phyloP scores from a whole-genome alignment of 2,329 filamentous ascomycete genomes.

The Zopfia rhizophila region DNA sequence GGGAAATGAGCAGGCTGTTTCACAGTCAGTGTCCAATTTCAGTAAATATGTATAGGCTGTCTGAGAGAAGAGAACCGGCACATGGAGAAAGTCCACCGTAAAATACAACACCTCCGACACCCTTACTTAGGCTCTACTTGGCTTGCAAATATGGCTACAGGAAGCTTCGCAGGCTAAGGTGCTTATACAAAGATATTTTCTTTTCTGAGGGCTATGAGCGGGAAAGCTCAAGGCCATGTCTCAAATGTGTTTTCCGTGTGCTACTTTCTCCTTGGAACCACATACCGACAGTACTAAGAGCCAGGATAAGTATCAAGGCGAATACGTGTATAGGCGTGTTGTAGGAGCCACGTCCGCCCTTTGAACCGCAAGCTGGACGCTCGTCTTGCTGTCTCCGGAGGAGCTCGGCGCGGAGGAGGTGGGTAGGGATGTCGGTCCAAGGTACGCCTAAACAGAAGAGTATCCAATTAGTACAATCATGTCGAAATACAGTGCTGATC shows the following conservation, averaged over 20 bases:
- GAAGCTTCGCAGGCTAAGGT: too few relatives aligned
- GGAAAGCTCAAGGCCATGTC: too few relatives aligned
- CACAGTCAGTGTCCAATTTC: conserved; percentile 2
- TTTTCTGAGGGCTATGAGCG: too few relatives aligned
- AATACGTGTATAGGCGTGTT: conserved; percentile 67
- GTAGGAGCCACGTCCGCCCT: conserved; percentile 58
- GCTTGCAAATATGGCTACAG: too few relatives aligned
- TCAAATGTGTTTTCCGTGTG: too few relatives aligned
- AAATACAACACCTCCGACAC: neutral
- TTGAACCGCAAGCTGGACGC: conserved; percentile 64
- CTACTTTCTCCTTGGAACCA: conserved; percentile 7
- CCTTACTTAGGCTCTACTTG: too few relatives aligned
- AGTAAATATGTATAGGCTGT: too few relatives aligned
- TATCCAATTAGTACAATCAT: neutral
- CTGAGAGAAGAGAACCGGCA: too few relatives aligned
- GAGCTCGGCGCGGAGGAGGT: conserved; percentile 61
- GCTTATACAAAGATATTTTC: too few relatives aligned
- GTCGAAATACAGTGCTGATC: neutral
- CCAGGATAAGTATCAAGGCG: conserved; percentile 67
- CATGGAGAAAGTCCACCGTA: too few relatives aligned
- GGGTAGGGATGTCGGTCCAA: conserved; percentile 54
- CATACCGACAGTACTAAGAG: conserved; percentile 64
- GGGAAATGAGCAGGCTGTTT: conserved; percentile 51
- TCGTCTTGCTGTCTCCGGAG: conserved; percentile 58
- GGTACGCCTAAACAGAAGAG: conserved; percentile 32